Conservation (phyloP, 768 basidiomycete species). For the Leccinum sublutescens region DNA sequence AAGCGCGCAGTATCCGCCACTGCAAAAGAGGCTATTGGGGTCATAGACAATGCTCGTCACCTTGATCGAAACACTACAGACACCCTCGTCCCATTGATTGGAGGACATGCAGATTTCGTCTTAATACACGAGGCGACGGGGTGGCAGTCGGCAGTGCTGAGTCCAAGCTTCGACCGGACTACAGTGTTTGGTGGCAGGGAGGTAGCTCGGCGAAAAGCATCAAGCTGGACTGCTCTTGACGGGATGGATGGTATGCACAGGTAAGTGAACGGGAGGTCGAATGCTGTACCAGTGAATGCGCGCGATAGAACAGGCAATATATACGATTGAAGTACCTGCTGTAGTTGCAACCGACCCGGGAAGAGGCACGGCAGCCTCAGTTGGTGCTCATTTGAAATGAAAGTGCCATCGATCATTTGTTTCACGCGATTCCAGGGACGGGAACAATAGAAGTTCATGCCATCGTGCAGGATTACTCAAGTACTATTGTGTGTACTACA, state of each 20-base stretch:
- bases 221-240: constrained; percentile 18
- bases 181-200: constrained; percentile 17
- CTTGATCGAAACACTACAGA: neutral
- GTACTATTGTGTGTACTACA: neutral
- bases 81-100: constrained; percentile 37
- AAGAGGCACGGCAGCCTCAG: neutral
- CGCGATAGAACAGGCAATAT: neutral
- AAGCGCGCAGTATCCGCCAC: constrained; percentile 53
- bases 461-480: neutral
- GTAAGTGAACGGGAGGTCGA: neutral
- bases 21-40: constrained; percentile 51
- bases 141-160: constrained; percentile 47
- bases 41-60: constrained; percentile 9
- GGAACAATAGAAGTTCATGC: neutral
- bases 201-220: constrained; percentile 18
- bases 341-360: neutral
- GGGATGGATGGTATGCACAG: constrained; percentile 8
- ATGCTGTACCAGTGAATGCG: neutral
- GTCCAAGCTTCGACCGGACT: constrained; percentile 37
- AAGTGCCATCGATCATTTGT: neutral
- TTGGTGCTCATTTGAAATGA: neutral
- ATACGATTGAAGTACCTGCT: neutral
- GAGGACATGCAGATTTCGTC: constrained; percentile 56
- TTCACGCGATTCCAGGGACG: constrained; percentile 9
- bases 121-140: constrained; percentile 49